Percentiles rank a stretch among this genome's conserved stretches.
phyloP scores from a whole-genome alignment of 2,329 filamentous ascomycete species.

The Hypoxylon sp. region DNA sequence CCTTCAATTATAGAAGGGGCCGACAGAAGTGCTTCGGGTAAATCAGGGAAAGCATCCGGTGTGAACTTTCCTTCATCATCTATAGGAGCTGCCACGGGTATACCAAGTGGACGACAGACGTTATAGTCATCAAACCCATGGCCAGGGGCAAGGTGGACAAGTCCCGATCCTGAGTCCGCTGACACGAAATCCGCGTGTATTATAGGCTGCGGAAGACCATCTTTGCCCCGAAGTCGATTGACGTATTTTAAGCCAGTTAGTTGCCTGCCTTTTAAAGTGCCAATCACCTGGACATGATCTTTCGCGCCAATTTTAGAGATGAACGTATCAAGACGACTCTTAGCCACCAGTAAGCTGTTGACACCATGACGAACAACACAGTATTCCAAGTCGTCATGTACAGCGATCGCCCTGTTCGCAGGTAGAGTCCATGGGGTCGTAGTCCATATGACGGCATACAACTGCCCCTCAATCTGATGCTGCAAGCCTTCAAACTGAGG shows the following conservation, averaged over 20 bases:
- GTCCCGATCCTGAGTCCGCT: conserved; percentile 87
- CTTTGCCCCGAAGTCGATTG: conserved; percentile 76
- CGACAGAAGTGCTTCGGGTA: conserved; percentile 73
- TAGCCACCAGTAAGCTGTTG: conserved; percentile 78
- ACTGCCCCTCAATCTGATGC: conserved; percentile 59
- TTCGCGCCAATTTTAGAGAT: conserved; percentile 65
- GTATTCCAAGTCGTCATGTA: conserved; percentile 83
- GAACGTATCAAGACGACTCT: conserved; percentile 75
- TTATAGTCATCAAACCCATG: conserved; percentile 98
- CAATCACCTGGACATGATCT: conserved; percentile 61
- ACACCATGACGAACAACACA: conserved; percentile 71
- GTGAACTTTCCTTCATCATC: conserved; percentile 88
- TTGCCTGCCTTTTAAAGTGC: conserved; percentile 73
- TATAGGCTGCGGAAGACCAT: conserved; percentile 74
- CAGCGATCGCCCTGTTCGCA: conserved; percentile 89
- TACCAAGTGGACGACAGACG: conserved; percentile 77
- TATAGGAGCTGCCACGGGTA: conserved; percentile 85
- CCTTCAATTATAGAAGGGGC: conserved; percentile 80
- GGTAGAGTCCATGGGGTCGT: conserved; percentile 98
- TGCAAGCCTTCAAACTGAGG: conserved; percentile 58
- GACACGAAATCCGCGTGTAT: conserved; percentile 92
- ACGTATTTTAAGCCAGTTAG: conserved; percentile 77
- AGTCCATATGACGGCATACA: conserved; percentile 96
- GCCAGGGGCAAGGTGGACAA: conserved; percentile 95
- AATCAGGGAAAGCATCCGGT: conserved; percentile 79